These are phyloP conservation scores for Tolypocladium sp. DNA, from an alignment of 2,329 filamentous ascomycete genomes.

Conservation along the genomic window DNA sequence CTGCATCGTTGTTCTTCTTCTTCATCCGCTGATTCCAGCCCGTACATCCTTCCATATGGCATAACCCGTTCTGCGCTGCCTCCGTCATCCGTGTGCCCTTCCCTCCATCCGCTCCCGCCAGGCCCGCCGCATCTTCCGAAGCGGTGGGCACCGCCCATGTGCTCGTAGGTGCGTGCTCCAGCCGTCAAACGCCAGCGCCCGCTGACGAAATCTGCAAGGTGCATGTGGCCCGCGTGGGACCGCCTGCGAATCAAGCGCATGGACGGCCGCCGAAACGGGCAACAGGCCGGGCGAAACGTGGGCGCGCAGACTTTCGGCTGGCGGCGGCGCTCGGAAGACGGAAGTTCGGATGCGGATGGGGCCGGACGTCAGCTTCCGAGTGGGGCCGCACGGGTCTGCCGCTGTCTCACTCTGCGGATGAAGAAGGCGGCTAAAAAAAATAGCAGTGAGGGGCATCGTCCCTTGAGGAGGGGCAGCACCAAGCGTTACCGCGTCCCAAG, in stretches of 20 bases:
- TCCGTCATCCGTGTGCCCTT: background rate
- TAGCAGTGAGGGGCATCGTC: background rate
- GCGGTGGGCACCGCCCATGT: background rate
- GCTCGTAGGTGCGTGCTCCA: too few relatives aligned
- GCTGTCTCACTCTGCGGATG: background rate
- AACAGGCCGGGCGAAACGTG: background rate
- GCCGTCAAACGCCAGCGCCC: background rate
- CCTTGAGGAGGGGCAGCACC: background rate
- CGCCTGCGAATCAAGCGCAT: background rate
- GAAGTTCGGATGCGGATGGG: constrained; percentile 17
- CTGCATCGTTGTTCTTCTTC: background rate
- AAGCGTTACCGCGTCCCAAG: background rate
- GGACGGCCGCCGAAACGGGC: constrained; percentile 1
- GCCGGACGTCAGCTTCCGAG: background rate
- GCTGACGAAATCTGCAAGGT: background rate
- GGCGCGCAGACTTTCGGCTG: background rate
- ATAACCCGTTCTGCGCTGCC: background rate
- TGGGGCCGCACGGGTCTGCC: background rate
- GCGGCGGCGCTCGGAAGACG: constrained; percentile 10
- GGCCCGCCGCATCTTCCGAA: background rate
- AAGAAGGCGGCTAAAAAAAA: background rate
- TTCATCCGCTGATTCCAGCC: background rate
- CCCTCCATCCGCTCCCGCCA: background rate
- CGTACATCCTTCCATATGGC: background rate
- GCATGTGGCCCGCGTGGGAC: background rate